Conservation (phyloP, 768 basidiomycete genomes). For the Saitozyma podzolica region DNA sequence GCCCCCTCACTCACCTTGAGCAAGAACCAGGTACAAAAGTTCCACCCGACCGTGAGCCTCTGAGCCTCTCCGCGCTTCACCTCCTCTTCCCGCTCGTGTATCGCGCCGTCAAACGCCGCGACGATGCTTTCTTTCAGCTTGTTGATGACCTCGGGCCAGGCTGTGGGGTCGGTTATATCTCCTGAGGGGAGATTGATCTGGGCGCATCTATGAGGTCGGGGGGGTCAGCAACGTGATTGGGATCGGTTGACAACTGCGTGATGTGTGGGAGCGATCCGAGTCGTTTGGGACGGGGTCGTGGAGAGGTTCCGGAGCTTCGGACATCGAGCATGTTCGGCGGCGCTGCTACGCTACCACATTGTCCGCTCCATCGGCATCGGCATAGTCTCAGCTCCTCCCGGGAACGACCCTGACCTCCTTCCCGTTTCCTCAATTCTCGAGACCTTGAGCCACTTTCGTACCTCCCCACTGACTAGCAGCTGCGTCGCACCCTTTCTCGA, state of each 20-base stretch:
- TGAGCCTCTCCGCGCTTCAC: constrained; percentile 85
- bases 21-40: constrained; percentile 95
- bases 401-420: no score
- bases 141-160: constrained; percentile 83
- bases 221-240: background rate
- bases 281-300: no score
- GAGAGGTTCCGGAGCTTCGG: no score
- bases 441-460: background rate
- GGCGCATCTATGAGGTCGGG: constrained; percentile 28
- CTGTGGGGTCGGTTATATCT: constrained; percentile 69
- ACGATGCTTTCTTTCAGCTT: constrained; percentile 88
- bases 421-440: no score
- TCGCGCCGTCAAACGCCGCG: constrained; percentile 75
- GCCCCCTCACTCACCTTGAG: constrained; percentile 66
- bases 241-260: no score
- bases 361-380: no score
- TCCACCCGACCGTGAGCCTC: constrained; percentile 93
- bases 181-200: constrained; percentile 51
- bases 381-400: no score
- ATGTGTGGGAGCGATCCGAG: no score
- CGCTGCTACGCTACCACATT: no score
- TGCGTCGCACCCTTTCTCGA: no score
- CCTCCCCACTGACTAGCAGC: background rate
- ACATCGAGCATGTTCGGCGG: no score
- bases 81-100: constrained; percentile 82